Evolutionary conservation across 805 yeast genomes (phyloP), one percentile per base, ranked within the genome.

Genomic region (Candida gorgasii): DNA sequence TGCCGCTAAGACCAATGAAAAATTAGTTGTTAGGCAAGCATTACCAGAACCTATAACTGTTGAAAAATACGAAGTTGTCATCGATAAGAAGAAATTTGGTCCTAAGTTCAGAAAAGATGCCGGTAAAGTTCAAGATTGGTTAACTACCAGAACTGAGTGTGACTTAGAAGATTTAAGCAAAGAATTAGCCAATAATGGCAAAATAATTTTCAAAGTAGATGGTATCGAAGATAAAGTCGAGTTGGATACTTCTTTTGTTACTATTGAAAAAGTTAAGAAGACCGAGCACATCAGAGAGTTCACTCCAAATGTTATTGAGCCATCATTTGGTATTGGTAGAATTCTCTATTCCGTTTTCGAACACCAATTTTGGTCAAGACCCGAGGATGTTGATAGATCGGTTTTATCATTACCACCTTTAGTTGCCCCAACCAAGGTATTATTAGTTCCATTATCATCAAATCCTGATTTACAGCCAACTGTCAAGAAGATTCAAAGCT

Each of bases 271-370:
- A 73, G 84, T 79, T 62, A 81, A 84, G 42, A 84, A 81, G 61
- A 83, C 84, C 39, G 96, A 89, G 70, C 96, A 90, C 65, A 76
- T 93, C 45, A 87, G 98, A 62, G 99, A 95, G 72, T 93, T 72
- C 72, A 87, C 88, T 52, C 99, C 99, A 49, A 89, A 87, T 63
- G 99, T 93, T 48, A 93, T 93, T 58, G 99, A 93, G 73, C 99
- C 99, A 49, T 93, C 99, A 5, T 93, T 93, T 61, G 99, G 99
- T 79, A 85, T 93, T 62, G 99, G 99, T 47, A 90, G 99, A 74
- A 89, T 95, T 65, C 74, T 93, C 52, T 93, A 93, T 73, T 79
- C 96, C 29, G 68, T 92, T 53, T 86, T 90, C 59, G 99, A 93
- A 74, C 99, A 93, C 69, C 77, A 80, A 39, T 93, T 84, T 86